Base-by-base conservation (phyloP, 345 rosid genomes). In the Capsella bursapastoris region DNA sequence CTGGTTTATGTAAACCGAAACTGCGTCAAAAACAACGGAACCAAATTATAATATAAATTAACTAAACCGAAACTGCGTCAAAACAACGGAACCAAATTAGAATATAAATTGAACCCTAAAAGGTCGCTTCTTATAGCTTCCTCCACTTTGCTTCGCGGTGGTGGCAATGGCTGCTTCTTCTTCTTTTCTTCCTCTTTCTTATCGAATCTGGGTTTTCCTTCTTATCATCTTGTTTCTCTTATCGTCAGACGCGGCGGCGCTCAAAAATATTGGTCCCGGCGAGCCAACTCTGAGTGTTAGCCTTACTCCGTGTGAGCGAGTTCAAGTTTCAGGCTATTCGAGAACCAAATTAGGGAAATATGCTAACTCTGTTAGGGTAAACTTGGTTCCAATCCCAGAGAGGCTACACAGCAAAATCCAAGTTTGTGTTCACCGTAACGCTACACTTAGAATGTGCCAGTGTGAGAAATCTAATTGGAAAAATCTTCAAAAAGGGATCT, bases 351-450 rank as follows among this genome's bases (percentile, higher is more conserved):
- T 90, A 62, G 76, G 72, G 48, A 92, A 89, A 74, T 95, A 89
- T 76, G 86, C 99, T 14, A 83, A 68, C 70, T 79, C 88, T 13
- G 59, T 86, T 38, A 87, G 83, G 59, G 78, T 90, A 41, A 82
- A 83, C n/a, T 37, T 90, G 77, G 71, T 77, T 68, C 97, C 97
- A 6, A 77, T 88, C 47, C 84, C 91, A 0, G 91, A 88, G 81
- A 83, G 84, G 73, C 66, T 85, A 55, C 91, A 87, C 64, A 56
- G 76, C 60, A 89, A 79, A 84, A 83, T 95, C 52, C 89, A 80
- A 70, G 83, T 92, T 72, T 95, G 98, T 72, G 81, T 87, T 78
- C 98, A 90, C 72, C 74, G 89, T 85, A 92, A 95, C 79, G 86
- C 83, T 81, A 87, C 99, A 5, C 86, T 78, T 61, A 85, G 84